These are phyloP conservation scores for Hamamelis virginiana DNA, from an alignment of 164 flowering plant genomes.

Conservation along the genomic window DNA sequence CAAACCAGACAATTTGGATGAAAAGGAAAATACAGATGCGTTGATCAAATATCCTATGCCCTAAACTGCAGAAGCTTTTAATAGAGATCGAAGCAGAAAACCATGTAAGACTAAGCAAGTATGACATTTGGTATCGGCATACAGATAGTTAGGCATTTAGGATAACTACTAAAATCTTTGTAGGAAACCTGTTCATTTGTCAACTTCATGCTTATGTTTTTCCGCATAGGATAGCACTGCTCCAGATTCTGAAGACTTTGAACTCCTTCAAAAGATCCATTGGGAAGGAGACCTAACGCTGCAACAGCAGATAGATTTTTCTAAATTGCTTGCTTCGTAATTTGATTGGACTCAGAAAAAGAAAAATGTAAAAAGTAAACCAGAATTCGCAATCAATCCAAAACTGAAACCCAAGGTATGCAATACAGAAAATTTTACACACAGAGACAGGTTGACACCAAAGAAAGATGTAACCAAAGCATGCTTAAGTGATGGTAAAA, in stretches of 20 bases:
- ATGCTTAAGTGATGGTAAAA: neutral
- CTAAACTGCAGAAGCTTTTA: neutral
- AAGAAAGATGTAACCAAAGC: neutral
- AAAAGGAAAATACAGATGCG: neutral
- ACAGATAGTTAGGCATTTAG: neutral
- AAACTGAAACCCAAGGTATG: neutral
- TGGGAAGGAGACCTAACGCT: constrained; percentile 40
- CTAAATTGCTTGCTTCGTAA: neutral
- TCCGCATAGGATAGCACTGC: constrained; percentile 73
- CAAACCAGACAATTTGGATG: constrained; percentile 1
- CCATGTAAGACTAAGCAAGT: neutral
- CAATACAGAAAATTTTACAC: neutral
- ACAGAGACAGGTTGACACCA: too few species aligned
- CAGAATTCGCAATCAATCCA: neutral
- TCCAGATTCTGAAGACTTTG: constrained; percentile 47
- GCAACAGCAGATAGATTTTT: constrained; percentile 24
- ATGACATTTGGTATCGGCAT: neutral
- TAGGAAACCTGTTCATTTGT: constrained; percentile 85
- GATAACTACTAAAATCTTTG: neutral
- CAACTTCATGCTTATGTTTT: constrained; percentile 45
- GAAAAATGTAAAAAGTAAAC: neutral
- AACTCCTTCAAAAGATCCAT: constrained; percentile 45
- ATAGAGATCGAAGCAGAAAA: neutral
- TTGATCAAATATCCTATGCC: neutral
- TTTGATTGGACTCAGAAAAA: neutral